These are phyloP conservation scores for Sisymbrium altissimum DNA, from an alignment of 345 rosid species.

Conservation along the genomic window DNA sequence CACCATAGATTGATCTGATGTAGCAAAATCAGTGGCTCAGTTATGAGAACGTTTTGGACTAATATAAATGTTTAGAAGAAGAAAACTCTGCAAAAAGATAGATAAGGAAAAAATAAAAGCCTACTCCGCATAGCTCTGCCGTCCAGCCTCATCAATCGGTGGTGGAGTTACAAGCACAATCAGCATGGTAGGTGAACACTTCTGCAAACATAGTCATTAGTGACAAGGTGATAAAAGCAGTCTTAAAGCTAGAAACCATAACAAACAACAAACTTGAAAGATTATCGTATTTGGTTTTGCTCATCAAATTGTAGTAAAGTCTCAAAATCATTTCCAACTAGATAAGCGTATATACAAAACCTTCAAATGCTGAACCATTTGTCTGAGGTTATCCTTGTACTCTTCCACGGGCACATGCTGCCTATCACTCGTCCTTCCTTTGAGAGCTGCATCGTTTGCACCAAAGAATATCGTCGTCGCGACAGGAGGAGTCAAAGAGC, in stretches of 20 bases:
- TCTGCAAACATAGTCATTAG: conserved; percentile 40
- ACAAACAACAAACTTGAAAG: not conserved
- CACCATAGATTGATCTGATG: conserved; percentile 65
- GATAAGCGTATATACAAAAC: no score
- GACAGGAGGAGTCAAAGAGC: conserved; percentile 47
- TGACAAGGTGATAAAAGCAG: not conserved
- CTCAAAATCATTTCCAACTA: no score
- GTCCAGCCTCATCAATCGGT: conserved; percentile 72
- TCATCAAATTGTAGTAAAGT: no score
- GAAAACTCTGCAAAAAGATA: not conserved
- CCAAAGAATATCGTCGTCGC: conserved; percentile 87
- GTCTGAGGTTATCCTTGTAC: conserved; percentile 62
- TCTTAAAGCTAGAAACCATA: not conserved
- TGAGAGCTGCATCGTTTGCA: conserved; percentile 91
- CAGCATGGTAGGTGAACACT: conserved; percentile 63
- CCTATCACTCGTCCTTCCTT: conserved; percentile 61
- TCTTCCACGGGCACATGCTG: conserved; percentile 84
- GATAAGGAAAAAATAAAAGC: not conserved
- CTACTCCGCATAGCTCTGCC: conserved; percentile 59
- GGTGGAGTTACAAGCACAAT: conserved; percentile 86
- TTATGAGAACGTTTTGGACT: not conserved
- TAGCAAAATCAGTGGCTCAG: not conserved
- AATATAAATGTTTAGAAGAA: not conserved
- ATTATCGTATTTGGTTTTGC: no score
- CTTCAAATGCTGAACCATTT: conserved; percentile 80